phyloP scores from a whole-genome alignment of 192 early-diverging fungal genomes.

The Geosiphon pyriformis region DNA sequence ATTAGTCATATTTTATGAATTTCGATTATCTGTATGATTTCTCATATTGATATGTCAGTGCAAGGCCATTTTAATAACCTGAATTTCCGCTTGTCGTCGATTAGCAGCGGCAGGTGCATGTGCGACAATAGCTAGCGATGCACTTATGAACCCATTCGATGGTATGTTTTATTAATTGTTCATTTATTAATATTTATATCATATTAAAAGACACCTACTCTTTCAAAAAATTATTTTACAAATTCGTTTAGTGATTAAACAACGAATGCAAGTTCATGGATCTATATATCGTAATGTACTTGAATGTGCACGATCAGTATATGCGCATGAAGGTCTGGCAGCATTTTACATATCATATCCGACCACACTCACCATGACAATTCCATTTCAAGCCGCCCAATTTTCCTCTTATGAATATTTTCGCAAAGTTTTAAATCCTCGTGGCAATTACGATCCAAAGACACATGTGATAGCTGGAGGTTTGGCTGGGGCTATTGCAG shows the following conservation, averaged over 20 bases:
- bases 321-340: conserved; percentile 67
- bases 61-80: too few relatives aligned
- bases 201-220: not conserved
- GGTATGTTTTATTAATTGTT: conserved; percentile 56
- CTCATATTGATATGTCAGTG: too few relatives aligned
- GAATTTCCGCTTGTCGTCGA: too few relatives aligned
- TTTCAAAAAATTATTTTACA: not conserved
- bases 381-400: conserved; percentile 93
- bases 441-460: conserved; percentile 75
- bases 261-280: conserved; percentile 87
- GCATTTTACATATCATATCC: conserved; percentile 95
- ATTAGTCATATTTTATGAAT: too few relatives aligned
- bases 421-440: conserved; percentile 75
- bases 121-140: conserved; percentile 84
- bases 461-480: conserved; percentile 85
- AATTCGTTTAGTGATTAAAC: conserved; percentile 68
- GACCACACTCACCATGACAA: conserved; percentile 88
- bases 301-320: conserved; percentile 64
- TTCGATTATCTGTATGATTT: too few relatives aligned
- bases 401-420: conserved; percentile 90
- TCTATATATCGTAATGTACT: conserved; percentile 63
- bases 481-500: conserved; percentile 82
- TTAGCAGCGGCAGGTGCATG: conserved; percentile 80
- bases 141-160: conserved; percentile 96
- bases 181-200: not conserved